phyloP scores from a whole-genome alignment of 2,329 filamentous ascomycete genomes.

The Pyrenophora seminiperda region DNA sequence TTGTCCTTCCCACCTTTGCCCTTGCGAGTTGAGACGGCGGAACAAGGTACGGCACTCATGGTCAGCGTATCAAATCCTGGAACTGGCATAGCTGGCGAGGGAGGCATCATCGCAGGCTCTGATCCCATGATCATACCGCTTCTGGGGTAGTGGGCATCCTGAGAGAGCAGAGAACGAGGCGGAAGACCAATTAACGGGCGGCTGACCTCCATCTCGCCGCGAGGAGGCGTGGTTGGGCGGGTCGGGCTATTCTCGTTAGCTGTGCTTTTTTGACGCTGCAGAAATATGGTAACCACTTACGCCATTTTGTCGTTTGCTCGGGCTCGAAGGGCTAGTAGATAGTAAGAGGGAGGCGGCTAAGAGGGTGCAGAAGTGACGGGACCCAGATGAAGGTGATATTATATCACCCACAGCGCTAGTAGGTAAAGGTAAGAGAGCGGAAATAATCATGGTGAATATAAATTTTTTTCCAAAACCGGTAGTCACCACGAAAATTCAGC shows the following conservation, averaged over 20 bases:
- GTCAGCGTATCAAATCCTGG: background rate
- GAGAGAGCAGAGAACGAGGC: background rate
- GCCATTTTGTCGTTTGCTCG: constrained; percentile 5
- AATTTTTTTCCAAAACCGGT: background rate
- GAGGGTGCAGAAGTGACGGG: background rate
- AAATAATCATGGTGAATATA: background rate
- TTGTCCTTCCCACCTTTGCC: background rate
- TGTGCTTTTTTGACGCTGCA: background rate
- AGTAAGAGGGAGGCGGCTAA: background rate
- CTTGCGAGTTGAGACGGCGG: background rate
- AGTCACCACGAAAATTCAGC: background rate
- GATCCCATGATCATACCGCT: constrained; percentile 4
- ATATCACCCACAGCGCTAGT: background rate
- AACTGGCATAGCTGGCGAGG: constrained; percentile 13
- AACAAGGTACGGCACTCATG: background rate
- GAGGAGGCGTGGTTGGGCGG: constrained; percentile 7
- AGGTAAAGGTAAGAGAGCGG: constrained; percentile 9
- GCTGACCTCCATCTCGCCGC: background rate
- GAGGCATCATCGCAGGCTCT: constrained; percentile 8
- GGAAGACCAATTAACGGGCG: background rate
- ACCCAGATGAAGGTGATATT: background rate
- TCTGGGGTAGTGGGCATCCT: background rate
- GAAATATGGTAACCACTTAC: constrained; percentile 5
- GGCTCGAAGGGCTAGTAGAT: background rate
- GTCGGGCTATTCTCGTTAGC: constrained; percentile 10